These are phyloP conservation scores for Aspergillus ochraceoroseus DNA, from an alignment of 2,329 filamentous ascomycete species.

Conservation along the genomic window DNA sequence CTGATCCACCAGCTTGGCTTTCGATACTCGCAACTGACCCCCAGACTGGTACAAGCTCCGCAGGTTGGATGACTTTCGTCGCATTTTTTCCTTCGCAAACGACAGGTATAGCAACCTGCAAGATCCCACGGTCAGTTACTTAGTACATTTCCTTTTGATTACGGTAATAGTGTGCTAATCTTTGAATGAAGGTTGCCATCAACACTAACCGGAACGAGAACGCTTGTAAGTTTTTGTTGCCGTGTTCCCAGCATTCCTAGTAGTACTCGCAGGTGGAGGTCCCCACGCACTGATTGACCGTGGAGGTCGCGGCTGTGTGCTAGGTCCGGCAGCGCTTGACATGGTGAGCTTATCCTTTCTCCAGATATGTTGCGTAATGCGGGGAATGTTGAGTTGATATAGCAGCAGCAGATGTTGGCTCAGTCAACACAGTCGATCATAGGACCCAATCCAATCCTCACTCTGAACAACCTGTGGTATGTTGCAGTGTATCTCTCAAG, in stretches of 20 bases:
- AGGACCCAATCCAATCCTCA: not conserved
- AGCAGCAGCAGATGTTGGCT: not conserved
- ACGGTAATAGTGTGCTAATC: not conserved
- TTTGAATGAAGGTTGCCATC: not conserved
- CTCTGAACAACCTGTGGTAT: not conserved
- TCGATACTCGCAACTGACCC: constrained; percentile 89
- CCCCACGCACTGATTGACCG: not conserved
- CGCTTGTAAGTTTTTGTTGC: constrained; percentile 11
- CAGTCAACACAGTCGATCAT: not conserved
- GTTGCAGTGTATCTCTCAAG: not conserved
- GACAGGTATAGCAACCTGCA: constrained; percentile 62
- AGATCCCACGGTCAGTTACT: not conserved
- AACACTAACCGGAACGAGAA: constrained; percentile 17
- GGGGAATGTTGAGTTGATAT: not conserved
- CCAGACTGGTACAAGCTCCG: constrained; percentile 63
- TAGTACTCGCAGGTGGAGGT: not conserved
- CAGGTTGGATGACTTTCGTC: constrained; percentile 60
- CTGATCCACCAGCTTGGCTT: constrained; percentile 95
- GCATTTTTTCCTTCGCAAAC: constrained; percentile 63
- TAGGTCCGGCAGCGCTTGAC: constrained; percentile 7
- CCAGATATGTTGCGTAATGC: not conserved
- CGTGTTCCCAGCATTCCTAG: not conserved
- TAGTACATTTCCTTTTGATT: not conserved
- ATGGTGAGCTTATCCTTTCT: constrained; percentile 3
- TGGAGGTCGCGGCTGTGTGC: not conserved